Conservation (phyloP, 228 moss, liverwort and hornwort species). For the Sphagnum magellanicum region DNA sequence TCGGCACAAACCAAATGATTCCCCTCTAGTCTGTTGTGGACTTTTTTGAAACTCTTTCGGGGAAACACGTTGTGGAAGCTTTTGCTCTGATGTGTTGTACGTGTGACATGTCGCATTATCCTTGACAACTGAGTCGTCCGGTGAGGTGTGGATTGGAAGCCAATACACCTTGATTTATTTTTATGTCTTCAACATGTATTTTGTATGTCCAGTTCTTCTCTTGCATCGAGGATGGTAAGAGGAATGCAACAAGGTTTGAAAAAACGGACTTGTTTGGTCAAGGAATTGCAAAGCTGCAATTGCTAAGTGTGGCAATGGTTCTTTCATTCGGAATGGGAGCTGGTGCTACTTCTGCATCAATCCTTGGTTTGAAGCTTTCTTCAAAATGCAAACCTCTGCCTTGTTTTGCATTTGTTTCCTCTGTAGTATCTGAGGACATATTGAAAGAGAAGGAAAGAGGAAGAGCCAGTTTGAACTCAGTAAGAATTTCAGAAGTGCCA, state of each 20-base stretch:
- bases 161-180: too few species aligned
- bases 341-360: conserved; percentile 32
- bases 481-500: conserved; percentile 3
- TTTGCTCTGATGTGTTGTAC: too few species aligned
- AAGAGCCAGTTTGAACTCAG: conserved; percentile 1
- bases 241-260: neutral
- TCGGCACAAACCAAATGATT: too few species aligned
- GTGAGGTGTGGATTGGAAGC: too few species aligned
- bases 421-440: conserved; percentile 20
- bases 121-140: too few species aligned
- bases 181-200: too few species aligned
- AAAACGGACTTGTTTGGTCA: neutral
- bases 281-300: conserved; percentile 25
- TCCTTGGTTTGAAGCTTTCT: conserved; percentile 8
- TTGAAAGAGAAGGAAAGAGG: conserved; percentile 13
- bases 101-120: too few species aligned
- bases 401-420: conserved; percentile 49
- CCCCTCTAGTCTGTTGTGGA: too few species aligned
- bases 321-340: conserved; percentile 45
- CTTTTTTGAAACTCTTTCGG: too few species aligned
- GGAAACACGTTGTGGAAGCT: too few species aligned
- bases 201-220: too few species aligned
- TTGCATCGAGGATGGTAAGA: neutral
- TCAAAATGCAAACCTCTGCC: conserved; percentile 25
- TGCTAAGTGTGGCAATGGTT: conserved; percentile 27